Evolutionary conservation across 106 monocot species (phyloP), one percentile per base, ranked within the genome.

Genomic region (Ottelia alismoides): DNA sequence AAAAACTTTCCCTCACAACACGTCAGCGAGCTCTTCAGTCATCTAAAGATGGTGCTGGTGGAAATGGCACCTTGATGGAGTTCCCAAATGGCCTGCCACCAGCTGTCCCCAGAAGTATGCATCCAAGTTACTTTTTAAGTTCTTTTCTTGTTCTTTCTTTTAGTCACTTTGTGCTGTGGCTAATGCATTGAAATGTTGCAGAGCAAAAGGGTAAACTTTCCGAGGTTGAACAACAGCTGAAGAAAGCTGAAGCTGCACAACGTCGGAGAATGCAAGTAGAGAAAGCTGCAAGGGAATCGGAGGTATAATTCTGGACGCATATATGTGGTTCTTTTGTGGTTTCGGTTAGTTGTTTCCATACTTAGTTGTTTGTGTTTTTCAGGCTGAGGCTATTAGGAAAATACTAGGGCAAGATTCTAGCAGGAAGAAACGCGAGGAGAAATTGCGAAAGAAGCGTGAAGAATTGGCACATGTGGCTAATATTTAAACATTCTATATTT

Each of bases 301-400:
- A 88, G 94, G 94, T 93, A n/a, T n/a, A n/a, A 22, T 1, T 59
- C 25, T n/a, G n/a, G n/a, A n/a, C 30, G 22, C 14, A 40, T 56
- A 50, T 31, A 20, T 3, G 26, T 10, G 30, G n/a, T n/a, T n/a
- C n/a, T n/a, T n/a, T n/a, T n/a, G n/a, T n/a, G n/a, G n/a, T 14
- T 2, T 47, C 28, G 27, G 0, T 5, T 10, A 22, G 11, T 6
- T 4, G 10, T 26, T 24, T 56, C 2, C 11, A 32, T 1, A 31
- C 2, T 18, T 11, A 11, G 3, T 6, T 44, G 40, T 43, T 16
- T 21, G 0, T 23, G 25, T n/a, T 2, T 28, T 74, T 27, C 74
- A 94, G 94, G 88, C 88, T 43, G 94, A 84, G 53, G 84, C 88
- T 60, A 88, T 94, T 63, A 94, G 94, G 57, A 94, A 88, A 69